Conservation (phyloP, 768 basidiomycete species). For the Strobilomyces echinocephalus region DNA sequence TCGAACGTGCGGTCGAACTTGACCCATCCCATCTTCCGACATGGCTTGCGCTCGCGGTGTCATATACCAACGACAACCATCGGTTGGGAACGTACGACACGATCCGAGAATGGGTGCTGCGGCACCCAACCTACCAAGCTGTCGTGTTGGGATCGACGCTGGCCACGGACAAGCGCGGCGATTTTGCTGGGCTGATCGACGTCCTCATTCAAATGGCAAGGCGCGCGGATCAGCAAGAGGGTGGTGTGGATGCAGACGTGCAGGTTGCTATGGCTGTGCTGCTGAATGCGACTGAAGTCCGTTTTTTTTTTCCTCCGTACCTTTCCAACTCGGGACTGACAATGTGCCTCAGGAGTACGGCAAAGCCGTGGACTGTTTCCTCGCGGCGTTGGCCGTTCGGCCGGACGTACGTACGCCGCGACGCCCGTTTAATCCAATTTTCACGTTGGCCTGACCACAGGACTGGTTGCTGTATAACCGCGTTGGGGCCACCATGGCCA, state of each 20-base stretch:
- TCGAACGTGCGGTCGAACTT: slow-evolving; percentile 74
- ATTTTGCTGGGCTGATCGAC: slow-evolving; percentile 56
- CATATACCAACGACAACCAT: slow-evolving; percentile 85
- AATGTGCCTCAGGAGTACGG: slow-evolving; percentile 62
- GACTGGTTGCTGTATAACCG: slow-evolving; percentile 93
- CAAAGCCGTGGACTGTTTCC: slow-evolving; percentile 93
- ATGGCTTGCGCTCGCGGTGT: slow-evolving; percentile 89
- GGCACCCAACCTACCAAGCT: slow-evolving; percentile 48
- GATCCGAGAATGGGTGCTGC: slow-evolving; percentile 78
- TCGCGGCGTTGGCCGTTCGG: slow-evolving; percentile 77
- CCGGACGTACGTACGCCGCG: slow-evolving; percentile 61
- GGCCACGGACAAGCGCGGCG: slow-evolving; percentile 19
- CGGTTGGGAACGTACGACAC: slow-evolving; percentile 69
- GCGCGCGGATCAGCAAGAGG: slow-evolving; percentile 39
- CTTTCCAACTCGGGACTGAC: background rate
- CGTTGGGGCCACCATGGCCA: slow-evolving; percentile 92
- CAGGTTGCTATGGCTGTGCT: slow-evolving; percentile 93
- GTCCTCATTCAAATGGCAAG: slow-evolving; percentile 80
- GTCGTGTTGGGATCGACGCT: slow-evolving; percentile 39
- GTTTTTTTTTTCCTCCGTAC: slow-evolving; percentile 7
- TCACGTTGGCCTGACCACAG: slow-evolving; percentile 33
- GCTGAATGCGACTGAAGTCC: slow-evolving; percentile 86
- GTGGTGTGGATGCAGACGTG: slow-evolving; percentile 83
- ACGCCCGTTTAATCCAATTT: background rate
- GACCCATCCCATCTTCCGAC: slow-evolving; percentile 72